Evolutionary conservation across 495 filamentous ascomycete species (phyloP), one percentile per base, ranked within the genome.

Genomic region (Penicillium subrubescens): DNA sequence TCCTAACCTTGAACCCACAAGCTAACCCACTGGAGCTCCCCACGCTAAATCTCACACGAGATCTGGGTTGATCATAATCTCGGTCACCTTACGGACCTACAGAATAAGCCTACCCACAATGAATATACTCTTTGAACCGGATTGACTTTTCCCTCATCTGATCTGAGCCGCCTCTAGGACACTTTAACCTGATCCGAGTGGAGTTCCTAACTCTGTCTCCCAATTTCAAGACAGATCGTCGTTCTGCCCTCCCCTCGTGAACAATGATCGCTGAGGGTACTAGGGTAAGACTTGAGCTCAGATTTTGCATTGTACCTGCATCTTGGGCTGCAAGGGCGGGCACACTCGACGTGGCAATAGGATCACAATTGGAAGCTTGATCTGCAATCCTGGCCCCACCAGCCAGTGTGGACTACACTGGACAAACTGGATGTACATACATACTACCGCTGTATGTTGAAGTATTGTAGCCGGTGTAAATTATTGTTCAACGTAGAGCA

Each of bases 61-160:
- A 62, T 62, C 60, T 39, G 52, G 60, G 44, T n/a, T 48, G 60
- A 67, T 67, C 65, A 12, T 39, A 63, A 60, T 63, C 37, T 64
- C 56, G 5, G 33, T 5, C 25, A 15, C 25, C 23, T 43, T 34
- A 29, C n/a, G 17, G 53, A 34, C n/a, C 34, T 21, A 55, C 29
- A 10, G 7, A 19, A n/a, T 17, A 44, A 21, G 5, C 19, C n/a
- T 19, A 44, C 5, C n/a, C 43, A 44, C 43, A n/a, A 44, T n/a
- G 25, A 27, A 27, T 27, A 27, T 15, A 17, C 21, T n/a, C 2
- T 39, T 39, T 14, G 37, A 39, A 39, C 37, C 37, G 37, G 53
- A 34, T 34, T 56, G 2, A 39, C 14, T 8, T 56, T 15, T 8
- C 12, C 19, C 53, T 19, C 17, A 56, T 21, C 17, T 1, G 53